A percentile compares a stretch with the other conserved stretches of the same genome.
Evolutionary conservation across 257 asterid species (phyloP).

Genomic region (Penstemon newberryi): DNA sequence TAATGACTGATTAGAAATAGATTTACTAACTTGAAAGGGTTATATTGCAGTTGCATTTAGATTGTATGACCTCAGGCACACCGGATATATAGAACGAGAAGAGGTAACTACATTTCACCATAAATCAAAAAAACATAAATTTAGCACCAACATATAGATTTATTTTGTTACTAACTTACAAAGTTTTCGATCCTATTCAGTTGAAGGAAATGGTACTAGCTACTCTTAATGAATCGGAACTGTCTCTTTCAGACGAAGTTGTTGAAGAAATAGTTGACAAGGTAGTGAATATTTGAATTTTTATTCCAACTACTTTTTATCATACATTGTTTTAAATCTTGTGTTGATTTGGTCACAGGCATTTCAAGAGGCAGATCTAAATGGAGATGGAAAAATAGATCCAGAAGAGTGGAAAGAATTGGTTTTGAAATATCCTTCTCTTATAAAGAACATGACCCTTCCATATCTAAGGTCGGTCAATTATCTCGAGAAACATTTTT

Average conservation of each 20-base stretch:
- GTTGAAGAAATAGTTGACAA: constrained; percentile 48
- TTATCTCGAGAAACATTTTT: background rate
- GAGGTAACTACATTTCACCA: constrained; percentile 32
- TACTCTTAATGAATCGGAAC: constrained; percentile 51
- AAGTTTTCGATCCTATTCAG: constrained; percentile 26
- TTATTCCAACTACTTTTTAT: background rate
- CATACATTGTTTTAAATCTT: too few relatives aligned
- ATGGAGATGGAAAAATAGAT: constrained; percentile 87
- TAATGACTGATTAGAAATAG: too few relatives aligned
- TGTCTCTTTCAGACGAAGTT: constrained; percentile 47
- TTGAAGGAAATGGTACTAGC: constrained; percentile 61
- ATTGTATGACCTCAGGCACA: constrained; percentile 52
- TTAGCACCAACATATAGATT: background rate
- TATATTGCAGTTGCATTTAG: constrained; percentile 51
- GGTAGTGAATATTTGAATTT: constrained; percentile 25
- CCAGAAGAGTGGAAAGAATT: constrained; percentile 78
- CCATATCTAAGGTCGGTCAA: constrained; percentile 70
- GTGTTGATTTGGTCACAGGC: constrained; percentile 37
- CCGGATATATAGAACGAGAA: constrained; percentile 54
- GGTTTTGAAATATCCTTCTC: constrained; percentile 78
- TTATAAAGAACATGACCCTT: constrained; percentile 84
- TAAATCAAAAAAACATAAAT: background rate
- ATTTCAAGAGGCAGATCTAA: constrained; percentile 54
- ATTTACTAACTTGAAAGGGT: constrained; percentile 16
- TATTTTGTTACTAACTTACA: background rate